phyloP scores from a whole-genome alignment of 2,329 filamentous ascomycete species.

The Thielaviopsis musarum region DNA sequence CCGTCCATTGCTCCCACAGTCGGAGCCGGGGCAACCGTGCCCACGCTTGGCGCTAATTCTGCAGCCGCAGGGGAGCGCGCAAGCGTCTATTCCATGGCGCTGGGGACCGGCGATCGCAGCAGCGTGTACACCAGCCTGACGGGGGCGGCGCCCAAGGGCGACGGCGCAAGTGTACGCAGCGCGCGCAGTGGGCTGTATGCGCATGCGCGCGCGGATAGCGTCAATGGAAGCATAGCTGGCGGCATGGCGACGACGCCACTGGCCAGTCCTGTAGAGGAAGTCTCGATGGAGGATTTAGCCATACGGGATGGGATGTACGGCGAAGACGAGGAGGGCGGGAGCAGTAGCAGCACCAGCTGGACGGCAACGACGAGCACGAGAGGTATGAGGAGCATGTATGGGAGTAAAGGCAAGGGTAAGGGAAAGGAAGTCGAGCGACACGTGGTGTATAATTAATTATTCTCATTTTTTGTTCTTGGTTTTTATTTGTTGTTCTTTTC shows the following conservation, averaged over 20 bases:
- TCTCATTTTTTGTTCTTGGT: neutral
- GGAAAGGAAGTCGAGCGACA: neutral
- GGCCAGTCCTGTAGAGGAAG: constrained; percentile 34
- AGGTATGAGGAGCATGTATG: neutral
- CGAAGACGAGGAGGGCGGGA: neutral
- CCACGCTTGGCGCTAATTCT: constrained; percentile 14
- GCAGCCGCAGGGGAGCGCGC: constrained; percentile 43
- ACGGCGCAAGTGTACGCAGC: constrained; percentile 64
- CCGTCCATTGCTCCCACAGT: constrained; percentile 14
- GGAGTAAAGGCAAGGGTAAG: neutral
- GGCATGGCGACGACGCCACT: constrained; percentile 41
- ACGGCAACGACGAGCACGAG: neutral
- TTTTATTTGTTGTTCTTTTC: no score
- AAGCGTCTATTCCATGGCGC: constrained; percentile 62
- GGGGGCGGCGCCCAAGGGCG: constrained; percentile 24
- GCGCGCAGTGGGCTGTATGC: constrained; percentile 57
- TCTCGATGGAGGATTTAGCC: neutral
- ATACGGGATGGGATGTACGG: neutral
- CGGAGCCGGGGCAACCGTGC: neutral
- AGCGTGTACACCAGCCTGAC: constrained; percentile 53
- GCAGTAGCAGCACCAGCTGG: neutral
- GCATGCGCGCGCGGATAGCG: constrained; percentile 67
- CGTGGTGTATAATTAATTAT: neutral
- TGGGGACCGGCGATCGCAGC: constrained; percentile 34
- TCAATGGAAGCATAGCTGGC: constrained; percentile 52